phyloP scores from a whole-genome alignment of 2,329 filamentous ascomycete genomes.

The Dendrostoma leiphaemia region DNA sequence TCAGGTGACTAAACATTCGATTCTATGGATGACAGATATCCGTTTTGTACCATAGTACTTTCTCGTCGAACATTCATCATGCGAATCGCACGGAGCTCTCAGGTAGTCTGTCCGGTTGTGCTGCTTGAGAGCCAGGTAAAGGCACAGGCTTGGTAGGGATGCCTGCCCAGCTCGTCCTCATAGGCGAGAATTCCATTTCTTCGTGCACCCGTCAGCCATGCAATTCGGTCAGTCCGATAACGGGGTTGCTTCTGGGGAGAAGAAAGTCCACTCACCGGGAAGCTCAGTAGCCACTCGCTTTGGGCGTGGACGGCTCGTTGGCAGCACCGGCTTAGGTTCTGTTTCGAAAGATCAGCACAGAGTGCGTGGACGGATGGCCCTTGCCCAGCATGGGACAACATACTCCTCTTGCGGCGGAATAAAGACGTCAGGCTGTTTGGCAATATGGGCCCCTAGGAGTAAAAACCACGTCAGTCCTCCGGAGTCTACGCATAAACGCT shows the following conservation, averaged over 20 bases:
- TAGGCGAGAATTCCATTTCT: background rate
- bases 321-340: too few species aligned
- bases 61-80: too few species aligned
- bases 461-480: background rate
- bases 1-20: too few species aligned
- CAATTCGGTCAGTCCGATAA: too few species aligned
- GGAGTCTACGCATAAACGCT: background rate
- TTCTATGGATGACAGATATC: too few species aligned
- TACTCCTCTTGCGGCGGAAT: background rate
- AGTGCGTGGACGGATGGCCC: too few species aligned
- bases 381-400: too few species aligned
- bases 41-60: too few species aligned
- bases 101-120: too few species aligned
- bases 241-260: too few species aligned
- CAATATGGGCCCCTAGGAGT: background rate
- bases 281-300: background rate
- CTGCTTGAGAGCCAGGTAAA: too few species aligned
- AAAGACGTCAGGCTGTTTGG: background rate
- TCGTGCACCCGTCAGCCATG: background rate
- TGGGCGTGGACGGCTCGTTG: background rate
- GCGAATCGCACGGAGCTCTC: background rate
- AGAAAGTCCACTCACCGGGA: background rate
- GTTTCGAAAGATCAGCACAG: too few species aligned
- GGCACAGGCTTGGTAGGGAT: background rate
- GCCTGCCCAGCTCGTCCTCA: conserved; percentile 2